Conservation (phyloP, 2,329 filamentous ascomycete species). For the Paraconiothyrium brasiliense region DNA sequence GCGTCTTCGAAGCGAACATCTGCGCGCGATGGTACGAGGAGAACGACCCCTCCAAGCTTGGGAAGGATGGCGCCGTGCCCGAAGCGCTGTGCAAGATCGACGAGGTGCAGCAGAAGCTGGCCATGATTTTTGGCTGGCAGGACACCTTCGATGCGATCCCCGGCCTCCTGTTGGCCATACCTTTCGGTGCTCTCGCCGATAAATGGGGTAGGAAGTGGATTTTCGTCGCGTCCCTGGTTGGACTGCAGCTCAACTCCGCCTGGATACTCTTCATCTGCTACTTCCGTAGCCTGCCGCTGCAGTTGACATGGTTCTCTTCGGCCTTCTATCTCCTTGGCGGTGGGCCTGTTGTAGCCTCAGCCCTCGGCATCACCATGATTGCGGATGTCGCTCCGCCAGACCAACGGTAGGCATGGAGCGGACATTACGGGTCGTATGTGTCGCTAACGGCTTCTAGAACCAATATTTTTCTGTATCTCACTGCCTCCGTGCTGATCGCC, state of each 20-base stretch:
- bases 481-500: slow-evolving; percentile 42
- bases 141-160: slow-evolving; percentile 58
- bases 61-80: slow-evolving; percentile 52
- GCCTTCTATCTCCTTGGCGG: slow-evolving; percentile 58
- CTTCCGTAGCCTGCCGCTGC: slow-evolving; percentile 53
- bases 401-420: slow-evolving; percentile 45
- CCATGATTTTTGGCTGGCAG: slow-evolving; percentile 61
- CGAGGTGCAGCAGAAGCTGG: slow-evolving; percentile 59
- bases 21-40: slow-evolving; percentile 57
- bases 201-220: slow-evolving; percentile 58
- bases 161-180: slow-evolving; percentile 59
- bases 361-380: slow-evolving; percentile 61
- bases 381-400: slow-evolving; percentile 60
- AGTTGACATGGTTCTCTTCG: slow-evolving; percentile 59
- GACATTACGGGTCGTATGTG: not conserved
- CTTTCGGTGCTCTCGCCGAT: slow-evolving; percentile 61
- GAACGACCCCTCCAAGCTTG: slow-evolving; percentile 56
- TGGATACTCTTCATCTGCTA: slow-evolving; percentile 49
- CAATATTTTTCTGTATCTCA: slow-evolving; percentile 39
- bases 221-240: slow-evolving; percentile 54
- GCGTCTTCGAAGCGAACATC: slow-evolving; percentile 60
- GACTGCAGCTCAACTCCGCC: slow-evolving; percentile 46
- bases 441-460: slow-evolving; percentile 19
- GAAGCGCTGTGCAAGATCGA: slow-evolving; percentile 62
- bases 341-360: slow-evolving; percentile 57